These are phyloP conservation scores for Berberis vulgaris DNA, from an alignment of 164 flowering plant genomes.

Conservation along the genomic window DNA sequence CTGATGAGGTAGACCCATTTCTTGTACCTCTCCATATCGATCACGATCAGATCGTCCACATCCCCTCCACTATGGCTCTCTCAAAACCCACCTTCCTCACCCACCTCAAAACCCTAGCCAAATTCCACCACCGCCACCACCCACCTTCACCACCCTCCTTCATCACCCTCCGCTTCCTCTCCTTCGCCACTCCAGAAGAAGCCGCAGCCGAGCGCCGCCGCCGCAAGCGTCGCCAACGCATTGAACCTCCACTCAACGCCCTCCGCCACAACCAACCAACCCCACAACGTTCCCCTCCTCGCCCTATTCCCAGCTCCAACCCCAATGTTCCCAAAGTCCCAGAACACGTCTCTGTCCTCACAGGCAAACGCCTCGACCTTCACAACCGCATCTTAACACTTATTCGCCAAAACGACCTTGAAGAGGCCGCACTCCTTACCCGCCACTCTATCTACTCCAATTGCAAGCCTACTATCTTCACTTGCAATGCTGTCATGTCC, in stretches of 20 bases:
- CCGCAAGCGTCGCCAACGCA: constrained; percentile 78
- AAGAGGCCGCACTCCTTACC: constrained; percentile 74
- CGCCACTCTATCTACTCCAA: constrained; percentile 92
- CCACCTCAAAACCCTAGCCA: constrained; percentile 32
- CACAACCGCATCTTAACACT: constrained; percentile 70
- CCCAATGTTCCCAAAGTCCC: constrained; percentile 81
- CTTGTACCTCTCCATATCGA: too few relatives aligned
- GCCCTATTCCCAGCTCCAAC: constrained; percentile 35
- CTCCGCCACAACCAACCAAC: constrained; percentile 34
- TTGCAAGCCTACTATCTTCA: constrained; percentile 80
- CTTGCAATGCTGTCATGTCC: constrained; percentile 75
- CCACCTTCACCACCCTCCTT: constrained; percentile 16
- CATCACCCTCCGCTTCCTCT: constrained; percentile 45
- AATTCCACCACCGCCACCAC: constrained; percentile 16
- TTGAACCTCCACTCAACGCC: constrained; percentile 65
- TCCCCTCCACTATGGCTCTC: constrained; percentile 33
- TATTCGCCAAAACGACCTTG: constrained; percentile 77
- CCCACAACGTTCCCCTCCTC: constrained; percentile 17
- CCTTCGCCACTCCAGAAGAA: constrained; percentile 81
- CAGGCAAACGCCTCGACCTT: constrained; percentile 70
- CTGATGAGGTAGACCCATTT: too few relatives aligned
- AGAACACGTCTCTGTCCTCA: constrained; percentile 55
- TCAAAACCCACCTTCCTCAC: constrained; percentile 38
- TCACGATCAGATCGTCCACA: too few relatives aligned
- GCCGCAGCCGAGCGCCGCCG: constrained; percentile 93